Evolutionary conservation across 805 yeast genomes (phyloP).

Genomic region (Yarrowia sp.): DNA sequence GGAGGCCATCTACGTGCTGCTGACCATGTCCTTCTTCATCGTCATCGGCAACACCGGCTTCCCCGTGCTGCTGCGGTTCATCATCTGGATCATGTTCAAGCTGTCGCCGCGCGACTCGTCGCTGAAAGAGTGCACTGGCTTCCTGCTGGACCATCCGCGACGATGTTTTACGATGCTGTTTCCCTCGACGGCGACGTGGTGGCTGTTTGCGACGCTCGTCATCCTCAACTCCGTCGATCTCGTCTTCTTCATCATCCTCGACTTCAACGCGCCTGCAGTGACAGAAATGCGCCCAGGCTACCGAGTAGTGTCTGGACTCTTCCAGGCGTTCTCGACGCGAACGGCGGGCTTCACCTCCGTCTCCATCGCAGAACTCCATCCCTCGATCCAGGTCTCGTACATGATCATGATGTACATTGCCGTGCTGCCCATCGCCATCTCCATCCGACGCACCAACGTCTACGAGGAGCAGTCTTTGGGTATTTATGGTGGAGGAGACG

Average conservation of each 20-base stretch:
- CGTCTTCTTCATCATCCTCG: conserved; percentile 75
- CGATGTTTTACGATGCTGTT: conserved; percentile 91
- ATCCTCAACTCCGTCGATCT: conserved; percentile 74
- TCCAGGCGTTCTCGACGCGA: conserved; percentile 88
- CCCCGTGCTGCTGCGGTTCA: conserved; percentile 75
- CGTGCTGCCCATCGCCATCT: conserved; percentile 91
- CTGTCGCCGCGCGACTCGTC: conserved; percentile 54
- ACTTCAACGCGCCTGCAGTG: conserved; percentile 54
- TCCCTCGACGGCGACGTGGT: conserved; percentile 93
- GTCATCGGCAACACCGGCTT: conserved; percentile 94
- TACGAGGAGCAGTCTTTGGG: conserved; percentile 97
- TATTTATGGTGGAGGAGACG: conserved; percentile 47
- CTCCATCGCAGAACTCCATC: conserved; percentile 67
- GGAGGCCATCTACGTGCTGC: conserved; percentile 59
- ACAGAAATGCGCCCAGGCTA: conserved; percentile 60
- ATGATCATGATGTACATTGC: conserved; percentile 98
- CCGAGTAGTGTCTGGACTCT: conserved; percentile 76
- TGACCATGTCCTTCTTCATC: conserved; percentile 66
- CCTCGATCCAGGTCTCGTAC: conserved; percentile 90
- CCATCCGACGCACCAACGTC: conserved; percentile 94
- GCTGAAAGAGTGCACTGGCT: conserved; percentile 69
- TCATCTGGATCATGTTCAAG: conserved; percentile 77
- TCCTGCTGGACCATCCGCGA: conserved; percentile 91
- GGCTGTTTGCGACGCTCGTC: conserved; percentile 76
- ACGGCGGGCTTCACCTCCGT: conserved; percentile 88